Percentiles rank a stretch among this genome's conserved stretches.
Evolutionary conservation across 2,329 filamentous ascomycete genomes (phyloP).

Genomic region (Sporothrix dimorphospora): DNA sequence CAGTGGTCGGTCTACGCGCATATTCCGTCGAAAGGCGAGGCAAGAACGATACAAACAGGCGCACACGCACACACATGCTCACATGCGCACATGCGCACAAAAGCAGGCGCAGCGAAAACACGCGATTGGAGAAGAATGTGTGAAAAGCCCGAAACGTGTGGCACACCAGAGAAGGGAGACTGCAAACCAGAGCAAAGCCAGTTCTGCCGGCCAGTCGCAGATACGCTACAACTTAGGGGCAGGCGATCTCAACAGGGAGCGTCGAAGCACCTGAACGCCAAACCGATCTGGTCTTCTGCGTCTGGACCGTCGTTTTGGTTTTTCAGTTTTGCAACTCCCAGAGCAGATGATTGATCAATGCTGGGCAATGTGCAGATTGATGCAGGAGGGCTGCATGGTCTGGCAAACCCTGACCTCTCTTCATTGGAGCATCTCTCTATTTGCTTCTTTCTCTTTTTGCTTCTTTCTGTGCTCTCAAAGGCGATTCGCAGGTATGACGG

Average conservation of each 20-base stretch:
- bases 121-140: not conserved
- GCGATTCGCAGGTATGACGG: not conserved
- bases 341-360: not conserved
- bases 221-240: not conserved
- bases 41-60: not conserved
- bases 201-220: too few species aligned
- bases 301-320: not conserved
- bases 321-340: not conserved
- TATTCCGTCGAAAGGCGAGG: not conserved
- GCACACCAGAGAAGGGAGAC: not conserved
- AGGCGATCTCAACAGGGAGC: not conserved
- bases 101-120: slow-evolving; percentile 7
- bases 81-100: not conserved
- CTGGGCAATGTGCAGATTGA: not conserved
- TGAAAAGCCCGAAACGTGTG: slow-evolving; percentile 14
- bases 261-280: not conserved
- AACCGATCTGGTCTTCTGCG: not conserved
- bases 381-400: slow-evolving; percentile 19
- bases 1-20: not conserved
- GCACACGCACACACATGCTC: not conserved
- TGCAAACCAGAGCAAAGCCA: too few species aligned
- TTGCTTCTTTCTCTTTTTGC: not conserved
- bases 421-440: slow-evolving; percentile 5
- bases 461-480: not conserved
- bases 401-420: not conserved